Percentiles rank a stretch among this genome's conserved stretches.
These are phyloP conservation scores for Pseudogymnoascus pannorum DNA, from an alignment of 2,329 filamentous ascomycete genomes.

Conservation along the genomic window DNA sequence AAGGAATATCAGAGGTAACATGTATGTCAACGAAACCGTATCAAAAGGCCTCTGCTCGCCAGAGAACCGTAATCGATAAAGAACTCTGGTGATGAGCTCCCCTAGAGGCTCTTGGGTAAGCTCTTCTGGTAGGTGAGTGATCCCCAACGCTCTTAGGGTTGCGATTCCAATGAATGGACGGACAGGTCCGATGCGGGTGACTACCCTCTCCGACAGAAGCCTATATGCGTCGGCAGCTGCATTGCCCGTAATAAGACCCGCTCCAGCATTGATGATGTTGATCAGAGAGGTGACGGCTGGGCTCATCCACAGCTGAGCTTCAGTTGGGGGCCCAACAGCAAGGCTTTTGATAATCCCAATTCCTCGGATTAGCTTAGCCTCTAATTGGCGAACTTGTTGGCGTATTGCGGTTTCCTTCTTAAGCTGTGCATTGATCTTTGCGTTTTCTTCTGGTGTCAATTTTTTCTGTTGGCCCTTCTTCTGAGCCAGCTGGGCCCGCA, in stretches of 20 bases:
- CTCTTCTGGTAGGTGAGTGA: slow-evolving; percentile 63
- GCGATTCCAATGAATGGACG: slow-evolving; percentile 82
- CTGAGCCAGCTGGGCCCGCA: slow-evolving; percentile 76
- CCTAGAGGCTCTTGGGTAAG: slow-evolving; percentile 75
- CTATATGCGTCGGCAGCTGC: slow-evolving; percentile 72
- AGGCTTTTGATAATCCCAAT: slow-evolving; percentile 80
- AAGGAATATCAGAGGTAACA: slow-evolving; percentile 72
- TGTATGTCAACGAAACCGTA: slow-evolving; percentile 76
- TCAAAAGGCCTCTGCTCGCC: slow-evolving; percentile 94
- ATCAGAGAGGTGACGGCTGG: slow-evolving; percentile 68
- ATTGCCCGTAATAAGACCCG: slow-evolving; percentile 73
- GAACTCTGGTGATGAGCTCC: slow-evolving; percentile 74
- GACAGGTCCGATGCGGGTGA: slow-evolving; percentile 65
- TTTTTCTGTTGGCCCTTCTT: slow-evolving; percentile 93
- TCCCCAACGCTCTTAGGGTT: slow-evolving; percentile 70
- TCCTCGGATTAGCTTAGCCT: slow-evolving; percentile 68
- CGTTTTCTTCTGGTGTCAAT: slow-evolving; percentile 78
- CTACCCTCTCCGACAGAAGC: slow-evolving; percentile 67
- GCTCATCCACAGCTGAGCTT: slow-evolving; percentile 82
- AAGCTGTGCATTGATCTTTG: slow-evolving; percentile 85
- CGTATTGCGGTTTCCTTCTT: slow-evolving; percentile 80
- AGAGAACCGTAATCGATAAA: slow-evolving; percentile 85
- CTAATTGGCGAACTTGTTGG: slow-evolving; percentile 59
- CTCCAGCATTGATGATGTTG: slow-evolving; percentile 69
- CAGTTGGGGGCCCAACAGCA: slow-evolving; percentile 79